phyloP scores from a whole-genome alignment of 495 filamentous ascomycete species.

The Penicillium ochrochloron region DNA sequence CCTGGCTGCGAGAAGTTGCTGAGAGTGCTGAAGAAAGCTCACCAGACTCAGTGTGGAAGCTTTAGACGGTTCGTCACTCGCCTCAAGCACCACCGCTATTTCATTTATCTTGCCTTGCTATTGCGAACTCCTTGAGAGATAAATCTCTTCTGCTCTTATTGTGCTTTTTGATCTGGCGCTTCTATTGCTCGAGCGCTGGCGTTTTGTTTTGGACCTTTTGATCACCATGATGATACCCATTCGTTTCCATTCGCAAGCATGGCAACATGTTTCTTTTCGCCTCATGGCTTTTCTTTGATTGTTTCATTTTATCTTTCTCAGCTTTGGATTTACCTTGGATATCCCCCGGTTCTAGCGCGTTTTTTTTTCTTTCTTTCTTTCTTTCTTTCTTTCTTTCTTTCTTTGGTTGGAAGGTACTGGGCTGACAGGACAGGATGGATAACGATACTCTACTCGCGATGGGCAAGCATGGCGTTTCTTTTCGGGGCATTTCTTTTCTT shows the following conservation, averaged over 20 bases:
- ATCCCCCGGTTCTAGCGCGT: not conserved
- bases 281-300: not conserved
- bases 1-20: constrained; percentile 56
- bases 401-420: constrained; percentile 2
- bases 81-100: not conserved
- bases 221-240: constrained; percentile 31
- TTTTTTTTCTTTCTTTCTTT: no score
- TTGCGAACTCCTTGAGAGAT: constrained; percentile 15
- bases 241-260: constrained; percentile 14
- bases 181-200: constrained; percentile 8
- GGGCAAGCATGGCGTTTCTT: constrained; percentile 18
- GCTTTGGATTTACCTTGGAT: constrained; percentile 4
- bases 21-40: constrained; percentile 35
- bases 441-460: constrained; percentile 5
- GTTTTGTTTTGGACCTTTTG: constrained; percentile 6
- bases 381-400: no score
- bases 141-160: constrained; percentile 27
- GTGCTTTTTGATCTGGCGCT: constrained; percentile 19
- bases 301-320: not conserved
- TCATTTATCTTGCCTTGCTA: not conserved
- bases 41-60: constrained; percentile 41
- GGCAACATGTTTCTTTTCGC: constrained; percentile 6
- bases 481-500: constrained; percentile 3
- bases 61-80: constrained; percentile 28
- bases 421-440: constrained; percentile 8